phyloP scores from a whole-genome alignment of 371 early-diverging fungal species.

The Mucor velutinosus region DNA sequence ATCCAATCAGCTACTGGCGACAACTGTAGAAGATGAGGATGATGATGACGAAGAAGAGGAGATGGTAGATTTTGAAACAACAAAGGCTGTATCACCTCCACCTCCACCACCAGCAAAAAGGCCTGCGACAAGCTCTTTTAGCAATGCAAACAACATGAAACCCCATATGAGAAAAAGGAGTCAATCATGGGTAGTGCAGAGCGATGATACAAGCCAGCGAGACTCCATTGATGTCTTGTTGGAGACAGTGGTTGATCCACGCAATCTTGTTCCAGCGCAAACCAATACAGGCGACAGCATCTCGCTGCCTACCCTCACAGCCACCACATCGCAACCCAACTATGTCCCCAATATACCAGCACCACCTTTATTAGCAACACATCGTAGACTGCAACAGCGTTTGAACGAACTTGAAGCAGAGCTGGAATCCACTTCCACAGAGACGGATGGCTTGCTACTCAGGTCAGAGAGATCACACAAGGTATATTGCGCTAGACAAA shows the following conservation, averaged over 20 bases:
- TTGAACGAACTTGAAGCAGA: slow-evolving; percentile 17
- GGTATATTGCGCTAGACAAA: slow-evolving; percentile 3
- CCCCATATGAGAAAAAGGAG: slow-evolving; percentile 1
- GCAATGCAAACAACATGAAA: background rate
- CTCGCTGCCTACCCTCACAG: slow-evolving; percentile 20
- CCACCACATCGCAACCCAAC: background rate
- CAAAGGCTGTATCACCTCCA: background rate
- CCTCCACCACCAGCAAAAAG: background rate
- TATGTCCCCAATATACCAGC: slow-evolving; percentile 49
- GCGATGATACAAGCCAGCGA: background rate
- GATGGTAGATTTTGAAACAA: slow-evolving; percentile 20
- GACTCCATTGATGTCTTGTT: slow-evolving; percentile 18
- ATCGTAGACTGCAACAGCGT: slow-evolving; percentile 32
- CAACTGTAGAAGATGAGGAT: slow-evolving; percentile 47
- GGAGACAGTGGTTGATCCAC: slow-evolving; percentile 30
- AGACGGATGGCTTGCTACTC: background rate
- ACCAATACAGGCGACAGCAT: slow-evolving; percentile 31
- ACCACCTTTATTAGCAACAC: slow-evolving; percentile 45
- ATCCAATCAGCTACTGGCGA: slow-evolving; percentile 6
- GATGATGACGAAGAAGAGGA: slow-evolving; percentile 46
- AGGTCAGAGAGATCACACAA: slow-evolving; percentile 5
- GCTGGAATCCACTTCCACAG: background rate
- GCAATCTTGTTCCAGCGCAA: slow-evolving; percentile 33
- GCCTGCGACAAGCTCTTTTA: background rate
- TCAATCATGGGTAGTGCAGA: slow-evolving; percentile 11